Evolutionary conservation across 306 rosid species (phyloP).

Genomic region (Styphnolobium japonicum): DNA sequence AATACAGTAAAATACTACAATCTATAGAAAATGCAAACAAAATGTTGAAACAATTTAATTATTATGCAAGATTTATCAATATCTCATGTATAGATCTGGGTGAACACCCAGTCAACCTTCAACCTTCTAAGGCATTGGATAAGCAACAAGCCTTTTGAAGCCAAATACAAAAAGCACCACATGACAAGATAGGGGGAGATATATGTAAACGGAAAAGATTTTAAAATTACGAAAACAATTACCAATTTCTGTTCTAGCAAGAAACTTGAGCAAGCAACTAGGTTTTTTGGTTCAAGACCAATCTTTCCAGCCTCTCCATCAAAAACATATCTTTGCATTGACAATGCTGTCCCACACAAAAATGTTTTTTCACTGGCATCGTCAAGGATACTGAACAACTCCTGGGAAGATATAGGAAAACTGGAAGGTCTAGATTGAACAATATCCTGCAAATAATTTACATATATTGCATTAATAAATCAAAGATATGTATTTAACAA

Average conservation of each 20-base stretch:
- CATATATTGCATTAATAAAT: conserved; percentile 11
- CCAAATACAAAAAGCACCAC: not conserved
- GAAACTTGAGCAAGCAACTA: conserved; percentile 81
- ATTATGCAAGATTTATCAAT: not conserved
- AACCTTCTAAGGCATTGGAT: not conserved
- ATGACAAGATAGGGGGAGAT: not conserved
- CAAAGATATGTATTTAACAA: not conserved
- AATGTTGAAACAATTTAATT: not conserved
- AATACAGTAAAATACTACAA: not conserved
- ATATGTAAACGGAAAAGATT: not conserved
- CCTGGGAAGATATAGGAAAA: conserved; percentile 64
- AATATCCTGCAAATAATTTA: conserved; percentile 60
- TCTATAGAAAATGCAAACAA: not conserved
- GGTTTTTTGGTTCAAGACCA: conserved; percentile 72
- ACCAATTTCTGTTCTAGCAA: conserved; percentile 86
- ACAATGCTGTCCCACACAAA: conserved; percentile 61
- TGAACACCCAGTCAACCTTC: not conserved
- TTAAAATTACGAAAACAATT: conserved; percentile 2
- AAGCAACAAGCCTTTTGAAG: not conserved
- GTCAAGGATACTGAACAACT: conserved; percentile 69
- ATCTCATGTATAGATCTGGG: not conserved
- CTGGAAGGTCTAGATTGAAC: conserved; percentile 57
- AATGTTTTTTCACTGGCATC: conserved; percentile 85
- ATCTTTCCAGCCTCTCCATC: conserved; percentile 74
- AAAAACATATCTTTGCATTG: conserved; percentile 69